These are phyloP conservation scores for Blastocystis sp. DNA, from an alignment of 352 stramenopile genomes.

Conservation along the genomic window DNA sequence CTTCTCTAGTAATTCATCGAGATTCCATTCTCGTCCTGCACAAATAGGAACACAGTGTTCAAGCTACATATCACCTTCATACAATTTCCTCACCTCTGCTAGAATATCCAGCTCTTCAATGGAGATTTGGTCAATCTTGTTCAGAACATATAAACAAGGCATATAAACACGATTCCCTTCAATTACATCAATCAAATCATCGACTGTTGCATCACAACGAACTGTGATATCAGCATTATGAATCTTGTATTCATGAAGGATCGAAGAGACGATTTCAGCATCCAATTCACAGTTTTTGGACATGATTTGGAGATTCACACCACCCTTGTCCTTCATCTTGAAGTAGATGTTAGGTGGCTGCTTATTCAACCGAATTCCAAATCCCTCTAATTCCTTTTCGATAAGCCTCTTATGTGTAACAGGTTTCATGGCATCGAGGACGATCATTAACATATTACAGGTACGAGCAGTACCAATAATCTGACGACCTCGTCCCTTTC, in stretches of 20 bases:
- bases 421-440: constrained; percentile 89
- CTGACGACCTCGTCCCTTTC: constrained; percentile 87
- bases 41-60: constrained; percentile 94
- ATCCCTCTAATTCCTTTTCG: constrained; percentile 91
- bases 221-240: constrained; percentile 87
- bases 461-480: constrained; percentile 90
- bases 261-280: constrained; percentile 82
- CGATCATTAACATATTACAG: constrained; percentile 95
- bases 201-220: constrained; percentile 82
- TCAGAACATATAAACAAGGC: constrained; percentile 92
- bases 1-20: constrained; percentile 87
- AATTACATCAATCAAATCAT: constrained; percentile 98
- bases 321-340: constrained; percentile 88
- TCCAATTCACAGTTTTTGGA: constrained; percentile 72
- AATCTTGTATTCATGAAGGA: constrained; percentile 96
- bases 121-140: constrained; percentile 97
- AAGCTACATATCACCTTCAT: constrained; percentile 72
- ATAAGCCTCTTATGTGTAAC: constrained; percentile 96
- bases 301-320: constrained; percentile 90
- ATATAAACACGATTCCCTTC: constrained; percentile 96
- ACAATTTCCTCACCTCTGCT: constrained; percentile 66
- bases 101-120: constrained; percentile 97
- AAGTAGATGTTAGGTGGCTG: constrained; percentile 88
- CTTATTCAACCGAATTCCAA: constrained; percentile 98
- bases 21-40: constrained; percentile 90